Conservation (phyloP, 805 yeast species). For the Diddensiella caesifluorescens region DNA sequence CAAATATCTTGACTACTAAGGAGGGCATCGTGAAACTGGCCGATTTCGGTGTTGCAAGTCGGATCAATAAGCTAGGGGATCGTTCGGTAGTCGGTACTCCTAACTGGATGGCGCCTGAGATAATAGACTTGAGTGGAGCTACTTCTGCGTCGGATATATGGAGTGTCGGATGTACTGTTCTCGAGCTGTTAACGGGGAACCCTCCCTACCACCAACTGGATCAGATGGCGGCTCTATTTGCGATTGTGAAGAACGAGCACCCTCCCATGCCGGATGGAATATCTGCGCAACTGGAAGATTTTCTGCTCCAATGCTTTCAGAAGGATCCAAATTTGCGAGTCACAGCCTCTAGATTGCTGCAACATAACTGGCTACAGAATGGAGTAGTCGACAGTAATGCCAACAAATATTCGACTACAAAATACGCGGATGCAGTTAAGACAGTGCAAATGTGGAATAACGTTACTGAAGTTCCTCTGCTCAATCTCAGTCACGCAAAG, state of each 20-base stretch:
- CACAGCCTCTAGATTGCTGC: conserved; percentile 48
- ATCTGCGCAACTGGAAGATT: conserved; percentile 45
- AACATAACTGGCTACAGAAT: conserved; percentile 55
- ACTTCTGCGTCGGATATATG: conserved; percentile 76
- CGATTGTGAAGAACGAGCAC: conserved; percentile 68
- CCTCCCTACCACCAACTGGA: conserved; percentile 81
- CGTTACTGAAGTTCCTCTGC: no score
- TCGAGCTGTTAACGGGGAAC: conserved; percentile 76
- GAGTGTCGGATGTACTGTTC: conserved; percentile 93
- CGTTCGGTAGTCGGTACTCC: conserved; percentile 68
- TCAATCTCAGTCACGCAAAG: no score
- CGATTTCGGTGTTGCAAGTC: conserved; percentile 73
- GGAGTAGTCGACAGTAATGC: conserved; percentile 4
- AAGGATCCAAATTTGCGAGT: conserved; percentile 58
- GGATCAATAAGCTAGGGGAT: conserved; percentile 28
- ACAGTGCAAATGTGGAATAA: conserved; percentile 8
- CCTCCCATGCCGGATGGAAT: conserved; percentile 58
- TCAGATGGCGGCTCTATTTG: conserved; percentile 76
- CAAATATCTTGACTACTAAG: conserved; percentile 58
- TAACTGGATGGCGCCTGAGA: conserved; percentile 99
- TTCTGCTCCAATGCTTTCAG: conserved; percentile 63
- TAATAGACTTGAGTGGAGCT: conserved; percentile 77
- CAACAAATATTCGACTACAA: conserved; percentile 4
- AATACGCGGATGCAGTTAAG: conserved; percentile 25
- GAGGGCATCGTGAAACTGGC: conserved; percentile 64